Percentiles rank a stretch among this genome's conserved stretches.
These are phyloP conservation scores for Biscogniauxia marginata DNA, from an alignment of 2,329 filamentous ascomycete species.

Conservation along the genomic window DNA sequence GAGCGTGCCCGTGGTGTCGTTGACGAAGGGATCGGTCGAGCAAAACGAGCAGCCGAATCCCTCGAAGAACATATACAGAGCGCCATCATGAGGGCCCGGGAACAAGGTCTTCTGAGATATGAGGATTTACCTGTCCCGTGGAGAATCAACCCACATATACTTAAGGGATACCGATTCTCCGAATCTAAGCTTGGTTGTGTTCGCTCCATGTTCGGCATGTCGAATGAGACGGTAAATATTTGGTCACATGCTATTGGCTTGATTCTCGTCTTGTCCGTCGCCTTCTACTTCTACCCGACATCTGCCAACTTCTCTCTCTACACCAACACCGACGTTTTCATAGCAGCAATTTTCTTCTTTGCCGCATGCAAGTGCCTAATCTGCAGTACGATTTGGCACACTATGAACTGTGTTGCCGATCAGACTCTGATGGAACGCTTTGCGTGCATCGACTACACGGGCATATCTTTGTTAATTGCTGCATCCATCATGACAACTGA, in stretches of 20 bases:
- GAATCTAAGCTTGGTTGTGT: slow-evolving; percentile 90
- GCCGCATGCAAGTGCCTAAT: slow-evolving; percentile 92
- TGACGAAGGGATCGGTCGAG: slow-evolving; percentile 77
- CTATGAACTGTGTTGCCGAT: slow-evolving; percentile 95
- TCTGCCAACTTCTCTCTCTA: slow-evolving; percentile 83
- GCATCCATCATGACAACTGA: slow-evolving; percentile 98
- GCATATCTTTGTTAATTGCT: slow-evolving; percentile 90
- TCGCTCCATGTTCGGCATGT: slow-evolving; percentile 76
- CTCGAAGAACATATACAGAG: slow-evolving; percentile 82
- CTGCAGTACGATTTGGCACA: slow-evolving; percentile 97
- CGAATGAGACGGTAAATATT: slow-evolving; percentile 96
- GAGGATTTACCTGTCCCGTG: slow-evolving; percentile 88
- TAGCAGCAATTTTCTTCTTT: slow-evolving; percentile 93
- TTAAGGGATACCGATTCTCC: slow-evolving; percentile 87
- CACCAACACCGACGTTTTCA: slow-evolving; percentile 83
- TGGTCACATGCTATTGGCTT: slow-evolving; percentile 93
- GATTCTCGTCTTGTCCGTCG: slow-evolving; percentile 81
- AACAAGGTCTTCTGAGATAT: slow-evolving; percentile 82
- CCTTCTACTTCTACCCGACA: slow-evolving; percentile 93
- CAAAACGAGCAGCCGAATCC: slow-evolving; percentile 76
- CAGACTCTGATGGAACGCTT: slow-evolving; percentile 89
- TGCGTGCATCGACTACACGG: slow-evolving; percentile 97
- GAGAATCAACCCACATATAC: slow-evolving; percentile 93
- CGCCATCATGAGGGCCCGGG: slow-evolving; percentile 71
- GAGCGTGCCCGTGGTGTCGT: slow-evolving; percentile 73